Percentiles rank a stretch among this genome's conserved stretches.
Evolutionary conservation across 345 rosid genomes (phyloP).

Genomic region (Boechera retrofracta): DNA sequence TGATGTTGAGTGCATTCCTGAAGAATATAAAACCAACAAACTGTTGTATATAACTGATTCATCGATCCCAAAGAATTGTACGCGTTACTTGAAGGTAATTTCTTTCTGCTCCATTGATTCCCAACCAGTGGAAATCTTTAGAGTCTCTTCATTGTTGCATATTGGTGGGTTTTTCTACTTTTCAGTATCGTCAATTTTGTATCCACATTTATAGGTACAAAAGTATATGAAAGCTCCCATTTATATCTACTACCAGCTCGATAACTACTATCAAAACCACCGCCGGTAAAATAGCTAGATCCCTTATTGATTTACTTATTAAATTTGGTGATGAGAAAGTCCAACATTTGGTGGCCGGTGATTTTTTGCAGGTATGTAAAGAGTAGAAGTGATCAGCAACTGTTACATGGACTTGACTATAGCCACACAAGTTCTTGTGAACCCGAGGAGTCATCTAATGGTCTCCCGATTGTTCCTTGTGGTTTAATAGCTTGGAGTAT

Average conservation of each 20-base stretch:
- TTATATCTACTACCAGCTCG: slow-evolving; percentile 80
- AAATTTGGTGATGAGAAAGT: slow-evolving; percentile 17
- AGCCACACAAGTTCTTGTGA: slow-evolving; percentile 66
- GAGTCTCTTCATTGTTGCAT: slow-evolving; percentile 18
- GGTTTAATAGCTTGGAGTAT: slow-evolving; percentile 90
- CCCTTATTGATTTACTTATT: slow-evolving; percentile 9
- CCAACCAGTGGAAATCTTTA: background rate
- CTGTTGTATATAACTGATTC: slow-evolving; percentile 62
- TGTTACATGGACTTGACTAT: slow-evolving; percentile 59
- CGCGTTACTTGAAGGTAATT: slow-evolving; percentile 64
- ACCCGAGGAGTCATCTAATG: slow-evolving; percentile 65
- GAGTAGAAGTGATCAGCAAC: slow-evolving; percentile 82
- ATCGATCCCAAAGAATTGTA: slow-evolving; percentile 68
- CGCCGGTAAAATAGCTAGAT: slow-evolving; percentile 55
- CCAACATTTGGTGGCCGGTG: background rate
- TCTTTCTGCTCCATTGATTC: slow-evolving; percentile 28
- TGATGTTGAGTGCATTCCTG: slow-evolving; percentile 75
- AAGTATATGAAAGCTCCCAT: slow-evolving; percentile 90
- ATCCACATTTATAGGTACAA: slow-evolving; percentile 53
- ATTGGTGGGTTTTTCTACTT: background rate
- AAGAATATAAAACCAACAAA: slow-evolving; percentile 56
- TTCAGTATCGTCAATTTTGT: background rate
- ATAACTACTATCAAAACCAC: slow-evolving; percentile 88
- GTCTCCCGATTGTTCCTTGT: slow-evolving; percentile 73
- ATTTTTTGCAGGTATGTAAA: slow-evolving; percentile 69